Conservation (phyloP, 495 filamentous ascomycete species). For the Xylaria palmicola region DNA sequence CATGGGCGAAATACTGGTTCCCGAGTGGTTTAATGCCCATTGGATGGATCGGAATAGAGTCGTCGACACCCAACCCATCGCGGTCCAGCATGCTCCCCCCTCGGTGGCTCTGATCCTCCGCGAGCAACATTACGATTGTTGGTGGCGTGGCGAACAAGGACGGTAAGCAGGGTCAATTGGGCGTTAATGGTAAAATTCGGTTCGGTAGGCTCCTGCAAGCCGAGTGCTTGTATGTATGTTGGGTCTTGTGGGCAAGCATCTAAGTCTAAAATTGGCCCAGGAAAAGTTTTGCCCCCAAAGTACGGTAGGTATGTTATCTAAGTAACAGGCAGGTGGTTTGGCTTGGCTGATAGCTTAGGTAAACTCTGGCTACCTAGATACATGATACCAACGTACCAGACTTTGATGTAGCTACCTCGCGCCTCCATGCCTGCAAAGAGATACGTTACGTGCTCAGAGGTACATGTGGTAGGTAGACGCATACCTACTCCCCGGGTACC, state of each 20-base stretch:
- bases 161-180: background rate
- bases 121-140: slow-evolving; percentile 20
- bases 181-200: no score
- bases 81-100: slow-evolving; percentile 11
- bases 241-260: background rate
- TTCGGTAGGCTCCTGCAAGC: no score
- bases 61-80: slow-evolving; percentile 25
- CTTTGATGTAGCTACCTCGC: no score
- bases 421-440: no score
- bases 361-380: no score
- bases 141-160: background rate
- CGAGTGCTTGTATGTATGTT: no score
- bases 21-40: slow-evolving; percentile 83
- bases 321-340: no score
- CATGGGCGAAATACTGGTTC: slow-evolving; percentile 69
- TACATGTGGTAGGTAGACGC: no score
- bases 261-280: background rate
- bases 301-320: no score
- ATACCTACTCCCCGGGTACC: slow-evolving; percentile 19
- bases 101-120: slow-evolving; percentile 21
- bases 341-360: no score
- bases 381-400: no score
- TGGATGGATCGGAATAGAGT: slow-evolving; percentile 73
- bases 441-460: no score
- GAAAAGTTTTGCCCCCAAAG: slow-evolving; percentile 4